Percentiles rank a stretch among this genome's conserved stretches.
phyloP scores from a whole-genome alignment of 129 eudicot species.

The Centaurea solstitialis region DNA sequence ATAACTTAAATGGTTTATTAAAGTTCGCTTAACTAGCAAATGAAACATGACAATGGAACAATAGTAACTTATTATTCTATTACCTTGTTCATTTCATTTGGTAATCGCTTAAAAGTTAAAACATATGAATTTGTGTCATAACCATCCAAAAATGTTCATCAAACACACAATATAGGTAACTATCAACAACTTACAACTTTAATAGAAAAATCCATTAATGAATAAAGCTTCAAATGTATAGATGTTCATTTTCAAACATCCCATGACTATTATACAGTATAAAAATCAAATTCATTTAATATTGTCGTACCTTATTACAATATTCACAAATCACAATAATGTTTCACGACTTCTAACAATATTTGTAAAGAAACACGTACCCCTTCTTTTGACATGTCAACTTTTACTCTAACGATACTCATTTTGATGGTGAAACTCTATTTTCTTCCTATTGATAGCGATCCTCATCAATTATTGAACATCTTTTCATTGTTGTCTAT shows the following conservation, averaged over 20 bases:
- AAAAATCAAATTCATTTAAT: background rate
- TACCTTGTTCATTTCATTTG: no score
- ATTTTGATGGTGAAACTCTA: background rate
- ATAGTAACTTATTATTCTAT: no score
- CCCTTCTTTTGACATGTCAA: background rate
- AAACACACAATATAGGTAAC: background rate
- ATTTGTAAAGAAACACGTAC: background rate
- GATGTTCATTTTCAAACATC: background rate
- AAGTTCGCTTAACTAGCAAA: no score
- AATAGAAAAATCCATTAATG: background rate
- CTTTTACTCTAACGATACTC: background rate
- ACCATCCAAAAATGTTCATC: no score
- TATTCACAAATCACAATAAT: background rate
- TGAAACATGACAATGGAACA: no score
- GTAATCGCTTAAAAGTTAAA: no score
- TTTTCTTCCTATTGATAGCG: background rate
- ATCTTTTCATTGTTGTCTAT: background rate
- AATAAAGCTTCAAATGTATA: background rate
- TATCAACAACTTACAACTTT: background rate
- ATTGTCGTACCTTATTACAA: background rate
- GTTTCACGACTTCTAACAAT: background rate
- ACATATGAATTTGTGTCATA: no score
- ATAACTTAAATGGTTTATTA: no score
- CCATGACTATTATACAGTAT: background rate
- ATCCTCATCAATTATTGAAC: background rate